phyloP scores from a whole-genome alignment of 768 basidiomycete genomes.

The Gloeopeniophorella convolvens region DNA sequence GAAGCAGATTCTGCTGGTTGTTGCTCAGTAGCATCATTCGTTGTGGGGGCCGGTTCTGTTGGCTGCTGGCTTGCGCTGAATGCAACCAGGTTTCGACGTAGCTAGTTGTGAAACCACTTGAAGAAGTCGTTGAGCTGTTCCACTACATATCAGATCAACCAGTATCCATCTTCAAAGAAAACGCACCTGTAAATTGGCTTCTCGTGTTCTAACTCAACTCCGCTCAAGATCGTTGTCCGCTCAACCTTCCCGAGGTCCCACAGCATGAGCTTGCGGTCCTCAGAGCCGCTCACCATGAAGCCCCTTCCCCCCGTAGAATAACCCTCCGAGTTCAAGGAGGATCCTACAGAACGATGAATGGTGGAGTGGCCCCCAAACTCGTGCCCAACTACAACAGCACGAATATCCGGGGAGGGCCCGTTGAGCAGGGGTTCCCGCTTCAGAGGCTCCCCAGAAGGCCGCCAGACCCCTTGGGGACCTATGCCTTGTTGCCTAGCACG shows the following conservation, averaged over 20 bases:
- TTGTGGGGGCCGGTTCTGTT: conserved; percentile 63
- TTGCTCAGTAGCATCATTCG: conserved; percentile 73
- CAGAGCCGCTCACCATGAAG: conserved; percentile 83
- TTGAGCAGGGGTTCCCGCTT: conserved; percentile 28
- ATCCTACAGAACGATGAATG: conserved; percentile 27
- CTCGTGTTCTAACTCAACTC: conserved; percentile 68
- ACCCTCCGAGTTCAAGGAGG: conserved; percentile 16
- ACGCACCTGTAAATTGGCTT: conserved; percentile 70
- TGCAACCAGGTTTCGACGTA: conserved; percentile 62
- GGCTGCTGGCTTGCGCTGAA: conserved; percentile 36
- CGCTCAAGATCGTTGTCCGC: conserved; percentile 73
- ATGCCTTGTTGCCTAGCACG: conserved; percentile 49
- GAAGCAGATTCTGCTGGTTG: conserved; percentile 78
- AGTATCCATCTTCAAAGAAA: not conserved
- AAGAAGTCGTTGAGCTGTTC: conserved; percentile 30
- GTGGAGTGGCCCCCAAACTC: conserved; percentile 72
- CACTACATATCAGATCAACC: not conserved
- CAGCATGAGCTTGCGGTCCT: conserved; percentile 79
- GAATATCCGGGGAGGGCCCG: conserved; percentile 57
- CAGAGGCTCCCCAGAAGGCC: conserved; percentile 25
- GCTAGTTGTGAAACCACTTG: conserved; percentile 41
- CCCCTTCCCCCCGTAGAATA: conserved; percentile 35
- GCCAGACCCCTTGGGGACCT: conserved; percentile 14
- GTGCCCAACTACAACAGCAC: conserved; percentile 60
- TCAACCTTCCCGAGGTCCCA: conserved; percentile 81